Evolutionary conservation across 495 filamentous ascomycete species (phyloP), one percentile per base, ranked within the genome.

Genomic region (Venustampulla echinocandica): DNA sequence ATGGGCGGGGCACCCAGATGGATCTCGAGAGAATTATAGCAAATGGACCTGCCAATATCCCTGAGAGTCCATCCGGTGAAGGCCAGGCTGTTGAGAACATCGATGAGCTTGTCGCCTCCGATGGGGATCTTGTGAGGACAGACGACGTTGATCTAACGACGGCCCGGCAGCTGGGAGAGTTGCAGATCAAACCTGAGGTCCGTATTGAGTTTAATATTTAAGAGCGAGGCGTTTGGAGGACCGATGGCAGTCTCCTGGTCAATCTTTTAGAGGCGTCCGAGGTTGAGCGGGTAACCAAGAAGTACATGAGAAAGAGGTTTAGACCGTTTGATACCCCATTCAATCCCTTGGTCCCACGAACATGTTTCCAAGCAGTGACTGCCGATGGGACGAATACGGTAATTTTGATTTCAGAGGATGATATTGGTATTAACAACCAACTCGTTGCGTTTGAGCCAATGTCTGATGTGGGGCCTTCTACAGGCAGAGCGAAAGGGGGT

Each of bases 181-280:
- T n/a, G n/a, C 35, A 38, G 35, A 38, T 14, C 7, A 38, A 9
- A 6, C 35, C 35, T 38, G n/a, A 6, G 18, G 35, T 38, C 7
- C 35, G 35, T 15, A 38, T 38, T 15, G 35, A 38, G 35, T 38
- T 38, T 14, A 38, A 38, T 9, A 38, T 38, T 38, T 14, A 38
- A 6, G 35, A 38, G 35, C 35, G 35, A 38, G 35, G 15, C 35
- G 35, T 38, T 38, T 38, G 35, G 35, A 38, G 35, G 35, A 38
- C 35, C 35, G 35, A 38, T 38, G 7, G 35, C 6, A 38, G 35
- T 38, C 35, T 38, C 15, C 35, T 38, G 18, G 35, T 38, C 6
- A 14, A 38, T 14, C 18, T 20, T 38, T 38, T 14, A 6, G 35
- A 38, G 6, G 7, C 35, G 35, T 38, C 35, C 35, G 35, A 38